These are phyloP conservation scores for Termitomyces titanicus DNA, from an alignment of 768 basidiomycete species.

Conservation along the genomic window DNA sequence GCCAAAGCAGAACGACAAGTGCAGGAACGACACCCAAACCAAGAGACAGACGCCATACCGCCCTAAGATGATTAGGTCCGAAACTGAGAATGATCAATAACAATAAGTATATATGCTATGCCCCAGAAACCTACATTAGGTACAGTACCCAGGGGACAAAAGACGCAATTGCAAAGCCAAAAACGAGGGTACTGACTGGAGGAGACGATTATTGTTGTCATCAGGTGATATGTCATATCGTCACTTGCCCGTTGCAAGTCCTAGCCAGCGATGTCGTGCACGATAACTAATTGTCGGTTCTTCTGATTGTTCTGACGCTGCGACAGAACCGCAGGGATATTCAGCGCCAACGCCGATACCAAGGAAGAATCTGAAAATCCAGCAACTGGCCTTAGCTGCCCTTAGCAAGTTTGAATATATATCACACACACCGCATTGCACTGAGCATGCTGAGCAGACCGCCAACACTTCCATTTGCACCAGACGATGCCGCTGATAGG, in stretches of 20 bases:
- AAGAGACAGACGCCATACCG: constrained; percentile 69
- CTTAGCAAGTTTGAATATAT: too few species aligned
- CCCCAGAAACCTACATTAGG: constrained; percentile 61
- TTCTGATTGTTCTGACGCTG: constrained; percentile 86
- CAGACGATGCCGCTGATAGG: constrained; percentile 79
- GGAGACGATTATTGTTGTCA: background rate
- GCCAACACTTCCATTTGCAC: constrained; percentile 60
- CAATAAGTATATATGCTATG: background rate
- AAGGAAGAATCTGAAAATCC: constrained; percentile 64
- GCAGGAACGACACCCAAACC: constrained; percentile 82
- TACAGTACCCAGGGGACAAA: constrained; percentile 82
- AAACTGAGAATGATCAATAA: constrained; percentile 16
- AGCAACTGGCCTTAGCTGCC: background rate
- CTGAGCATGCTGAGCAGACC: constrained; percentile 75
- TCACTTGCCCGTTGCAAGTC: constrained; percentile 78
- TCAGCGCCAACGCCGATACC: constrained; percentile 87
- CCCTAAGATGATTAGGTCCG: constrained; percentile 70
- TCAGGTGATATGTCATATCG: background rate
- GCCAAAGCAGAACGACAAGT: constrained; percentile 75
- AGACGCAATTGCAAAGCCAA: constrained; percentile 70
- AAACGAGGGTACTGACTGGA: constrained; percentile 78
- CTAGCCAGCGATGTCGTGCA: constrained; percentile 80
- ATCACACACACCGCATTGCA: constrained; percentile 66
- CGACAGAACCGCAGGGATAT: constrained; percentile 88
- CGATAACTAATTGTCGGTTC: constrained; percentile 70